A percentile compares a stretch with the other conserved stretches of the same genome.
These are phyloP conservation scores for Murraya paniculata DNA, from an alignment of 345 rosid species.

Conservation along the genomic window DNA sequence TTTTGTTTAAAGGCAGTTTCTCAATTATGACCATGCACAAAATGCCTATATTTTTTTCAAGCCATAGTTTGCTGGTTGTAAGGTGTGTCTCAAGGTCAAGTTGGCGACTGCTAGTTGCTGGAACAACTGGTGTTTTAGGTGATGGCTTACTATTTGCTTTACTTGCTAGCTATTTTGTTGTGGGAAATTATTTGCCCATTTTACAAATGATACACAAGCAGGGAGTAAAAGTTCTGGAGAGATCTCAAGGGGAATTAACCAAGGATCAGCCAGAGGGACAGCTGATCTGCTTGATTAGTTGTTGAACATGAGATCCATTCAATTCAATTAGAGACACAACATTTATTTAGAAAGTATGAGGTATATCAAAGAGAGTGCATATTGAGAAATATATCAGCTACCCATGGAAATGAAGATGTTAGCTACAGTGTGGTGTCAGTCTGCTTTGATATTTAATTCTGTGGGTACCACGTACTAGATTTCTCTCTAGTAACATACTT, in stretches of 20 bases:
- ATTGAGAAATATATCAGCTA: not conserved
- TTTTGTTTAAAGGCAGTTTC: not conserved
- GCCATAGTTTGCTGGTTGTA: not conserved
- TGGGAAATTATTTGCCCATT: not conserved
- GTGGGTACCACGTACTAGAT: not conserved
- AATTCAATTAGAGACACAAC: not conserved
- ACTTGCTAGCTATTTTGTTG: not conserved
- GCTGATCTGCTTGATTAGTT: not conserved
- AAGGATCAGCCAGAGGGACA: not conserved
- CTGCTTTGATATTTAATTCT: not conserved
- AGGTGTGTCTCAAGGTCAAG: not conserved
- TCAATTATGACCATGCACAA: not conserved
- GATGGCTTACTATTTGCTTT: not conserved
- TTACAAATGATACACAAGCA: not conserved
- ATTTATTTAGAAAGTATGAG: not conserved
- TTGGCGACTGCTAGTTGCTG: not conserved
- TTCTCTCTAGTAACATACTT: not conserved
- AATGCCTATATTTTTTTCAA: not conserved
- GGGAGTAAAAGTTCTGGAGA: not conserved
- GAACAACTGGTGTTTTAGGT: not conserved
- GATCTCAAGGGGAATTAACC: not conserved
- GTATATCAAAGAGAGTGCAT: no score
- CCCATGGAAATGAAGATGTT: not conserved
- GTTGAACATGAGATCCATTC: not conserved
- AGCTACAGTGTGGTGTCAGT: not conserved